These are phyloP conservation scores for Amanita pallidorosea DNA, from an alignment of 768 basidiomycete species.

Conservation along the genomic window DNA sequence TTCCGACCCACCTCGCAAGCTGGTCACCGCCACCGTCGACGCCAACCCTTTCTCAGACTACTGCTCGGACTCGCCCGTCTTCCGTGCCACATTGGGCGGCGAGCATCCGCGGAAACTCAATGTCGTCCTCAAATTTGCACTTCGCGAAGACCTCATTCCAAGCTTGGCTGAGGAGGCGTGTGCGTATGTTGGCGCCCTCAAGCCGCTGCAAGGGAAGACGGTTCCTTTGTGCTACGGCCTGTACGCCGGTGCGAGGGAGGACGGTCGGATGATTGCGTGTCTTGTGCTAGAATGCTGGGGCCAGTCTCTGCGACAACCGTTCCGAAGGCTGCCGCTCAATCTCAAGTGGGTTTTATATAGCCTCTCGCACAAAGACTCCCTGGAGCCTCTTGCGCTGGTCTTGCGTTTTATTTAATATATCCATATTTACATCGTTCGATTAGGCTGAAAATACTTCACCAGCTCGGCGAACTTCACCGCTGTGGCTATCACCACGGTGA, in stretches of 20 bases:
- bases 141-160: constrained; percentile 25
- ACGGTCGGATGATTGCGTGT: constrained; percentile 24
- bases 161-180: constrained; percentile 23
- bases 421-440: background rate
- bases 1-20: constrained; percentile 5
- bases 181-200: constrained; percentile 20
- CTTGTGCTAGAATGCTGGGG: constrained; percentile 27
- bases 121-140: constrained; percentile 26
- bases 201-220: constrained; percentile 20
- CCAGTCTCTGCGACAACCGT: constrained; percentile 20
- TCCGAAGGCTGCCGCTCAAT: constrained; percentile 17
- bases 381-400: too few species aligned
- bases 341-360: constrained; percentile 22
- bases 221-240: constrained; percentile 25
- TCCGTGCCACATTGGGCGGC: constrained; percentile 17
- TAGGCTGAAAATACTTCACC: constrained; percentile 22
- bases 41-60: constrained; percentile 21
- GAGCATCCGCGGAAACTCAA: constrained; percentile 7
- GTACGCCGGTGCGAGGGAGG: constrained; percentile 19
- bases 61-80: constrained; percentile 26
- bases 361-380: too few species aligned
- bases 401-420: too few species aligned
- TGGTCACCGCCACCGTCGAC: constrained; percentile 20
- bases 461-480: constrained; percentile 22
- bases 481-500: constrained; percentile 26